Percentiles rank a stretch among this genome's conserved stretches.
phyloP scores from a whole-genome alignment of 345 rosid genomes.

The Camelina hispida region DNA sequence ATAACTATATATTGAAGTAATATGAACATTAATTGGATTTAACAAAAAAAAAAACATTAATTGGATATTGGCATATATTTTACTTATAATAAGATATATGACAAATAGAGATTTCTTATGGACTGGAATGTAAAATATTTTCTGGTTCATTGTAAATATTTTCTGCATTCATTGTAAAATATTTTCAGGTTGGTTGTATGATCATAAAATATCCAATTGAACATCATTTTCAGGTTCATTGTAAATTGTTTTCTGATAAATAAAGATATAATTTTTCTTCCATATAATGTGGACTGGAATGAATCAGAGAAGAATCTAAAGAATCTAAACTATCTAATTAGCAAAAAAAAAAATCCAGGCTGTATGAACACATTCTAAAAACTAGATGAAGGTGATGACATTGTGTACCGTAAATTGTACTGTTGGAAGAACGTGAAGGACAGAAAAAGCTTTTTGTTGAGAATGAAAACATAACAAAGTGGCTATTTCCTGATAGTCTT shows the following conservation, averaged over 20 bases:
- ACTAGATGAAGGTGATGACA: not conserved
- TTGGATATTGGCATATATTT: not conserved
- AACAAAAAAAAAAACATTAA: too few relatives aligned
- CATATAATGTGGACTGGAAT: not conserved
- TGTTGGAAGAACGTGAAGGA: conserved; percentile 35
- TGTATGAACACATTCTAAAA: conserved; percentile 24
- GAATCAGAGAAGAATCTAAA: conserved; percentile 12
- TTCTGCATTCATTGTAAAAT: too few relatives aligned
- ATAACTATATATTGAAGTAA: too few relatives aligned
- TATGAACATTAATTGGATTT: too few relatives aligned
- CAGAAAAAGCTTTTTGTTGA: conserved; percentile 20
- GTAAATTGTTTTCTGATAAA: conserved; percentile 1
- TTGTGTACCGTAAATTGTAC: conserved; percentile 28
- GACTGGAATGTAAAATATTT: too few relatives aligned
- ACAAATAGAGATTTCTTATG: too few relatives aligned
- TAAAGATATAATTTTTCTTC: not conserved
- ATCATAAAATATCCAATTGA: too few relatives aligned
- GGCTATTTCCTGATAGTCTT: conserved; percentile 17
- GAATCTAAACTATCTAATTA: conserved; percentile 8
- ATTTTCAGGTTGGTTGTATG: too few relatives aligned
- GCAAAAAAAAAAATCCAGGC: conserved; percentile 8
- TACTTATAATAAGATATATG: not conserved
- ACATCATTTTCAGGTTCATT: not conserved
- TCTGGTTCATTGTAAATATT: too few relatives aligned
- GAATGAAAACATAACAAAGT: conserved; percentile 36